A percentile compares a stretch with the other conserved stretches of the same genome.
Conservation (phyloP, 179 eudicot species). For the Carnegiea gigantea region DNA sequence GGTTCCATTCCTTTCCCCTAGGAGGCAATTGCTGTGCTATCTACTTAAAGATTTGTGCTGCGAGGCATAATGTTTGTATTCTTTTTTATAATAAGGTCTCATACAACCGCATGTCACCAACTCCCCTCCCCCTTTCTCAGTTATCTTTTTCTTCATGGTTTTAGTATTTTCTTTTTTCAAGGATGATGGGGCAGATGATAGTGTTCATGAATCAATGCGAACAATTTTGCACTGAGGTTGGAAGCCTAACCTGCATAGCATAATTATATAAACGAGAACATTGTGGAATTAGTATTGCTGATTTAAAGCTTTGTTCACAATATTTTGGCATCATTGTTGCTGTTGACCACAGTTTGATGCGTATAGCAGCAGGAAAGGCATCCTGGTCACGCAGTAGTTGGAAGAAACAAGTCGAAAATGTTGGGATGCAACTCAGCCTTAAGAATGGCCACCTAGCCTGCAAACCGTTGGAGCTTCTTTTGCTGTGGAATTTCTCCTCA, state of each 20-base stretch:
- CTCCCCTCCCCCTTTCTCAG: background rate
- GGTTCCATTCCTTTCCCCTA: no score
- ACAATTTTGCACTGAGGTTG: background rate
- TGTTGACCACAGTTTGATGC: no score
- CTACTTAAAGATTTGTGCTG: background rate
- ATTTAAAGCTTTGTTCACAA: background rate
- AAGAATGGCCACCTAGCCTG: conserved; percentile 5
- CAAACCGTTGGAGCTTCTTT: conserved; percentile 3
- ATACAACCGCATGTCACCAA: background rate
- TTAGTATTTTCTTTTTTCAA: no score
- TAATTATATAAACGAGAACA: background rate
- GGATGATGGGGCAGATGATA: background rate
- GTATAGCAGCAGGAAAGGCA: no score
- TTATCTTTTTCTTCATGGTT: no score
- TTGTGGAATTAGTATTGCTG: background rate
- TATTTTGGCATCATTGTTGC: background rate
- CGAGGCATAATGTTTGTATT: background rate
- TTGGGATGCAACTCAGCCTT: background rate
- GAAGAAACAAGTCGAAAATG: no score
- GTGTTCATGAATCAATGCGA: background rate
- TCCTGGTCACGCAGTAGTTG: no score
- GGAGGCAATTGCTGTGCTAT: background rate
- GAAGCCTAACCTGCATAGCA: background rate
- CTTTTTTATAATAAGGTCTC: background rate
- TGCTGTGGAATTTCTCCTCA: no score